These are phyloP conservation scores for Aurantiochytrium sp. DNA, from an alignment of 108 stramenopile species.

Conservation along the genomic window DNA sequence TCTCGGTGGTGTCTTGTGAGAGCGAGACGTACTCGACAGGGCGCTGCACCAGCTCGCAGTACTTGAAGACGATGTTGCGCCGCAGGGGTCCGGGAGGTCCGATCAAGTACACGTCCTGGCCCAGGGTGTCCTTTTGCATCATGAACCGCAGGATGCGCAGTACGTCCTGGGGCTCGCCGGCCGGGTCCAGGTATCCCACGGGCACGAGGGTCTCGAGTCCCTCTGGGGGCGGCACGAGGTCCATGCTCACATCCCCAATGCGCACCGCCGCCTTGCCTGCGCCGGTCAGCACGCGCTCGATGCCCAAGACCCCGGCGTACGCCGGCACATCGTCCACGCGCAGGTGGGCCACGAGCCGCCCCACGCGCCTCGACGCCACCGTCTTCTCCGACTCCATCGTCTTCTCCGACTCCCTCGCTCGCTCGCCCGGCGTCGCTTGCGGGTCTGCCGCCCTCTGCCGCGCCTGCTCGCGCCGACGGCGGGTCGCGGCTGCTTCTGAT, in stretches of 20 bases:
- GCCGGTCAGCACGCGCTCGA: neutral
- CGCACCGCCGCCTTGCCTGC: neutral
- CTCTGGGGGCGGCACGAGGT: neutral
- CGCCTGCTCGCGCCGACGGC: too few relatives aligned
- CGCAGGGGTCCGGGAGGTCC: constrained; percentile 27
- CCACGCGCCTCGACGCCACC: neutral
- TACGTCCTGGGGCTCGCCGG: neutral
- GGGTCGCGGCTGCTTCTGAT: too few relatives aligned
- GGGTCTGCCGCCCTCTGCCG: too few relatives aligned
- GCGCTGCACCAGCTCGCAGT: constrained; percentile 22
- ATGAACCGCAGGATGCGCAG: constrained; percentile 23
- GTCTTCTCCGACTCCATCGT: too few relatives aligned
- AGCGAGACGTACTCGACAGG: constrained; percentile 21
- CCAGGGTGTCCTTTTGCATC: constrained; percentile 31
- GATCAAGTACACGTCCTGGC: constrained; percentile 31
- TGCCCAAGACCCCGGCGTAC: neutral
- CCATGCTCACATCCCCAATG: constrained; percentile 4
- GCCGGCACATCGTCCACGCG: neutral
- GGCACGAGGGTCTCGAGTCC: neutral
- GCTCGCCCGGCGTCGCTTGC: too few relatives aligned
- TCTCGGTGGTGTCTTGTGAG: constrained; percentile 24
- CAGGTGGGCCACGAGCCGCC: neutral
- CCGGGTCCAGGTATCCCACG: constrained; percentile 5
- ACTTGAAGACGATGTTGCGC: constrained; percentile 15
- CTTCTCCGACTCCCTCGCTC: too few relatives aligned